Conservation (phyloP, 2,329 filamentous ascomycete species). For the Venturia effusa region DNA sequence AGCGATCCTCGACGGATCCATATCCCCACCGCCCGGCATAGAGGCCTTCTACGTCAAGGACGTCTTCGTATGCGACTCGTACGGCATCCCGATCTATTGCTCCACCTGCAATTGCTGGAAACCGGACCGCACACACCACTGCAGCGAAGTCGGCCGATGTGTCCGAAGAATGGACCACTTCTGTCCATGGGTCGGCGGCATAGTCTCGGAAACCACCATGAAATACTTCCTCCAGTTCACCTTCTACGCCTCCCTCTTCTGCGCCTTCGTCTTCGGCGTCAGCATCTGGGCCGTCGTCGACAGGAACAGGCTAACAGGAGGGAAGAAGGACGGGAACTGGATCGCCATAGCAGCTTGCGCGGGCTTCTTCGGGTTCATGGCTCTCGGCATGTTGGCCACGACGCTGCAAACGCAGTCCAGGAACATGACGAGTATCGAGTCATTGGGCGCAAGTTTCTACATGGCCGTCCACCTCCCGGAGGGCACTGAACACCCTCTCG, state of each 20-base stretch:
- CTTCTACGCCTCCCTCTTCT: slow-evolving; percentile 9
- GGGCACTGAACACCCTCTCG: not conserved
- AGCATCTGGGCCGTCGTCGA: slow-evolving; percentile 7
- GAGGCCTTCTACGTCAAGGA: slow-evolving; percentile 73
- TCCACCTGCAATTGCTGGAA: slow-evolving; percentile 78
- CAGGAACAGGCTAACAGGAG: not conserved
- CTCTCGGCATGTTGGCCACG: slow-evolving; percentile 62
- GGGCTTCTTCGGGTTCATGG: slow-evolving; percentile 16
- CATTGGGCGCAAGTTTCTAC: slow-evolving; percentile 32
- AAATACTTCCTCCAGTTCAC: slow-evolving; percentile 91
- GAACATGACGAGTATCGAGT: slow-evolving; percentile 81
- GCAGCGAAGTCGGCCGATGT: slow-evolving; percentile 68
- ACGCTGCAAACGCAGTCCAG: slow-evolving; percentile 57
- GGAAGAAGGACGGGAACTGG: not conserved
- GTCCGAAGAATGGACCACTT: slow-evolving; percentile 90
- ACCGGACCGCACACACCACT: slow-evolving; percentile 78
- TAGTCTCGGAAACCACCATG: slow-evolving; percentile 75
- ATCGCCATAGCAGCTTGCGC: not conserved
- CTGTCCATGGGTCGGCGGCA: slow-evolving; percentile 91
- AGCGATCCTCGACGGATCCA: slow-evolving; percentile 16
- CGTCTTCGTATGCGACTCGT: slow-evolving; percentile 70
- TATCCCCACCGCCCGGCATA: slow-evolving; percentile 54
- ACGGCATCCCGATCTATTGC: slow-evolving; percentile 83
- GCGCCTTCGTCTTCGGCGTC: slow-evolving; percentile 6
- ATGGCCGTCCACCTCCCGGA: not conserved